Percentiles rank a stretch among this genome's conserved stretches.
These are phyloP conservation scores for Suhomyces vadensis DNA, from an alignment of 805 yeast species.

Conservation along the genomic window DNA sequence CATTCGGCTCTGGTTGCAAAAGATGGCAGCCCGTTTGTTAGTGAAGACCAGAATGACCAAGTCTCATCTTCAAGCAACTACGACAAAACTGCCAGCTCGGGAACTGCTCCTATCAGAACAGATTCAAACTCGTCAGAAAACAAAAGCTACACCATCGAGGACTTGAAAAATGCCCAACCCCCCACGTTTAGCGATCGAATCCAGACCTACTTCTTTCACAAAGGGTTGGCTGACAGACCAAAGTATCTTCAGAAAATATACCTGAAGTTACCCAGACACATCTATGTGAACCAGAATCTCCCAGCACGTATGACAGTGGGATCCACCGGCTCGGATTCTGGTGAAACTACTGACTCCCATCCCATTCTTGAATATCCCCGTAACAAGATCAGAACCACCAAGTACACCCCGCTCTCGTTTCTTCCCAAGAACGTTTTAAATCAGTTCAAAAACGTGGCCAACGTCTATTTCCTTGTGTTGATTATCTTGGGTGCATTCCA, in stretches of 20 bases:
- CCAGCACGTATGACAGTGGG: slow-evolving; percentile 39
- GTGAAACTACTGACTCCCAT: neutral
- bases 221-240: slow-evolving; percentile 32
- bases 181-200: slow-evolving; percentile 15
- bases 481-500: slow-evolving; percentile 50
- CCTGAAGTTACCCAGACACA: slow-evolving; percentile 38
- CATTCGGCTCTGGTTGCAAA: neutral
- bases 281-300: slow-evolving; percentile 51
- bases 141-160: slow-evolving; percentile 11
- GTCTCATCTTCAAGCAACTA: slow-evolving; percentile 12
- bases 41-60: slow-evolving; percentile 4
- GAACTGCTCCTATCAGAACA: slow-evolving; percentile 10
- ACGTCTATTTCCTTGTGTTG: slow-evolving; percentile 55
- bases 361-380: slow-evolving; percentile 47
- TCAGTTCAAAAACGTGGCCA: slow-evolving; percentile 62
- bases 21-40: neutral
- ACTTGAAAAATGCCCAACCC: slow-evolving; percentile 12
- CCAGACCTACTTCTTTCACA: slow-evolving; percentile 14
- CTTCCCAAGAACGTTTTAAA: slow-evolving; percentile 55
- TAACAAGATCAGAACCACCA: slow-evolving; percentile 63
- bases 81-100: neutral
- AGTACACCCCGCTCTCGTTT: slow-evolving; percentile 59
- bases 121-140: slow-evolving; percentile 2
- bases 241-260: slow-evolving; percentile 39
- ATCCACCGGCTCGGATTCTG: slow-evolving; percentile 15